phyloP scores from a whole-genome alignment of 1,284 basidiomycete genomes.

The Cutaneotrichosporon sp. region DNA sequence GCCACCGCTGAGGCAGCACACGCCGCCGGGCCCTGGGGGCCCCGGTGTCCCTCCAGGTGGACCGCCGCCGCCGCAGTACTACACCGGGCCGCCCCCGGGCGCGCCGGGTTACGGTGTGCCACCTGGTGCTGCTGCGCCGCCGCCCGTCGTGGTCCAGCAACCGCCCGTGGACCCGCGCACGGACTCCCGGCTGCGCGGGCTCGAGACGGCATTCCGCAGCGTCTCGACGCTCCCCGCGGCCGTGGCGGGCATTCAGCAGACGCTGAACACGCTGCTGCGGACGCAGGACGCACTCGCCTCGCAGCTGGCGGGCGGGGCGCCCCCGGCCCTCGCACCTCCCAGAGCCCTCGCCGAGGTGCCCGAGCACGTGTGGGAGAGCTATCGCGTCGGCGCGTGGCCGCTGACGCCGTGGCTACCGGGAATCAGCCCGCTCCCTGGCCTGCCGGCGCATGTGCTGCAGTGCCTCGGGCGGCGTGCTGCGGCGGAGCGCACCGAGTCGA shows the following conservation, averaged over 20 bases:
- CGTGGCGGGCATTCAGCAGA: conserved; percentile 22
- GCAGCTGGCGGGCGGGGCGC: conserved; percentile 8
- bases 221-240: conserved; percentile 19
- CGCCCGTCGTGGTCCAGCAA: conserved; percentile 2
- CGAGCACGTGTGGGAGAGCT: conserved; percentile 42
- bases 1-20: conserved; percentile 19
- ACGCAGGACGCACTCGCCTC: conserved; percentile 18
- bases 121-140: conserved; percentile 2
- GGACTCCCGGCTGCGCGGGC: conserved; percentile 19
- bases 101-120: conserved; percentile 16
- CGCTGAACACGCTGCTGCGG: conserved; percentile 18
- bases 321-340: background rate
- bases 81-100: conserved; percentile 11
- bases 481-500: conserved; percentile 31
- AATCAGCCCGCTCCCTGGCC: conserved; percentile 36
- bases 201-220: conserved; percentile 21
- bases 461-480: conserved; percentile 40
- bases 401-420: conserved; percentile 50
- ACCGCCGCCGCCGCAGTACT: conserved; percentile 16
- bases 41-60: conserved; percentile 5
- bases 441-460: conserved; percentile 39
- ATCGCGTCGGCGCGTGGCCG: conserved; percentile 46
- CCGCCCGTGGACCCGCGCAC: conserved; percentile 11
- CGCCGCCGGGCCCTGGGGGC: conserved; percentile 11
- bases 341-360: conserved; percentile 25